phyloP scores from a whole-genome alignment of 2,329 filamentous ascomycete genomes.

The Beauveria pseudobassiana region DNA sequence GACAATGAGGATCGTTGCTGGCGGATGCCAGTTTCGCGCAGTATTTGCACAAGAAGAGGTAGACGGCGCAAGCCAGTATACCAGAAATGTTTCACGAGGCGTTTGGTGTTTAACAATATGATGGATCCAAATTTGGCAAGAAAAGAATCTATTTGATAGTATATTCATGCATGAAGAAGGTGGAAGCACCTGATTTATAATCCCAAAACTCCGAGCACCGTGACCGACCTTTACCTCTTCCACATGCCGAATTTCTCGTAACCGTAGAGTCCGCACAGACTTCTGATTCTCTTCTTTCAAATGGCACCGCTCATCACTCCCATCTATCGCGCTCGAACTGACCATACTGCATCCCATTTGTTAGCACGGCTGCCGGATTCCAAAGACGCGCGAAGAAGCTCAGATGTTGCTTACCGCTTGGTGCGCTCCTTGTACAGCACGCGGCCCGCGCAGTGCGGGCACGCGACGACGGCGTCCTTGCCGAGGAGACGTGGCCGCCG shows the following conservation, averaged over 20 bases:
- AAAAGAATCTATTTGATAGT: neutral
- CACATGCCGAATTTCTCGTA: neutral
- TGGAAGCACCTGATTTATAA: neutral
- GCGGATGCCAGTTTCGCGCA: slow-evolving; percentile 57
- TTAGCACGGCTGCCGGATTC: slow-evolving; percentile 14
- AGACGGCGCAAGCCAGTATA: slow-evolving; percentile 6
- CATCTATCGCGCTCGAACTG: slow-evolving; percentile 85
- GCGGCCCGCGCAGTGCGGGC: slow-evolving; percentile 70
- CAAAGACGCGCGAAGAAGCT: neutral
- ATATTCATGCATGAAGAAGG: neutral
- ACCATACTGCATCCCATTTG: slow-evolving; percentile 67
- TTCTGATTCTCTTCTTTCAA: neutral
- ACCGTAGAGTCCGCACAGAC: neutral
- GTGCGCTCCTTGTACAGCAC: slow-evolving; percentile 97
- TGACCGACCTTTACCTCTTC: neutral
- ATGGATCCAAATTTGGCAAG: neutral
- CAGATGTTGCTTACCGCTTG: slow-evolving; percentile 63
- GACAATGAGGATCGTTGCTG: slow-evolving; percentile 45
- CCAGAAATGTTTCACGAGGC: slow-evolving; percentile 13
- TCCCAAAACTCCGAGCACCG: slow-evolving; percentile 9
- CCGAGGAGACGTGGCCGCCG: slow-evolving; percentile 32
- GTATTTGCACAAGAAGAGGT: slow-evolving; percentile 42
- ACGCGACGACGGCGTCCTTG: slow-evolving; percentile 43
- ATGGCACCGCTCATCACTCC: neutral
- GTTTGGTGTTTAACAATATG: slow-evolving; percentile 15